A percentile compares a stretch with the other conserved stretches of the same genome.
Conservation (phyloP, 495 filamentous ascomycete species). For the Neurospora sp. region DNA sequence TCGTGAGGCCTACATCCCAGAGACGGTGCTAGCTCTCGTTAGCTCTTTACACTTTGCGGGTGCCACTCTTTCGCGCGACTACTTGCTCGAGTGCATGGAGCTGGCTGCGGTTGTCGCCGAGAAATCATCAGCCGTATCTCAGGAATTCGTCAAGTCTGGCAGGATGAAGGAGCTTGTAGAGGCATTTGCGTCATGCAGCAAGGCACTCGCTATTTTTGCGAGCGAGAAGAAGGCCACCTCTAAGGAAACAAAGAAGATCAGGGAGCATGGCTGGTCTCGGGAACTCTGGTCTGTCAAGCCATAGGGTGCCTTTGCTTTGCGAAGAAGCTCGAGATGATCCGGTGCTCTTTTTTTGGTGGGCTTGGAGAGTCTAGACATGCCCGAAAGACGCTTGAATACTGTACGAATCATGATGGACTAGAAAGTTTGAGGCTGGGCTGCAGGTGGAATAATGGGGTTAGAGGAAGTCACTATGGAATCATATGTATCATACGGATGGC, state of each 20-base stretch:
- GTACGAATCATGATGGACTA: neutral
- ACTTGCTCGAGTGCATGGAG: constrained; percentile 67
- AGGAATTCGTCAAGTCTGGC: constrained; percentile 51
- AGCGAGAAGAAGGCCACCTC: constrained; percentile 35
- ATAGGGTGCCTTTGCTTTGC: neutral
- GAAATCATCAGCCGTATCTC: constrained; percentile 52
- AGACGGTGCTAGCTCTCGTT: constrained; percentile 71
- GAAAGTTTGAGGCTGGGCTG: neutral
- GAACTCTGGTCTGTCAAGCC: constrained; percentile 30
- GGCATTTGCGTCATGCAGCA: constrained; percentile 60
- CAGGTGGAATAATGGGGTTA: neutral
- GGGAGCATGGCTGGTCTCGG: constrained; percentile 40
- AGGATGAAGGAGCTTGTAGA: constrained; percentile 73
- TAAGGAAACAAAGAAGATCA: constrained; percentile 41
- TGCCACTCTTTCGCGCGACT: constrained; percentile 49
- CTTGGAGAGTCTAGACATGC: neutral
- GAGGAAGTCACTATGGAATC: neutral
- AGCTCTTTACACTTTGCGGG: constrained; percentile 62
- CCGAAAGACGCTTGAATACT: neutral
- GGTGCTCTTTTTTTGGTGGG: neutral
- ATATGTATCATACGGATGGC: neutral
- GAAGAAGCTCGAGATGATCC: neutral
- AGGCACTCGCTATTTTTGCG: constrained; percentile 57
- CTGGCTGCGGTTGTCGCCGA: constrained; percentile 58
- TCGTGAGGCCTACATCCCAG: constrained; percentile 66